phyloP scores from a whole-genome alignment of 352 stramenopile species.

The Pythium diclinum region DNA sequence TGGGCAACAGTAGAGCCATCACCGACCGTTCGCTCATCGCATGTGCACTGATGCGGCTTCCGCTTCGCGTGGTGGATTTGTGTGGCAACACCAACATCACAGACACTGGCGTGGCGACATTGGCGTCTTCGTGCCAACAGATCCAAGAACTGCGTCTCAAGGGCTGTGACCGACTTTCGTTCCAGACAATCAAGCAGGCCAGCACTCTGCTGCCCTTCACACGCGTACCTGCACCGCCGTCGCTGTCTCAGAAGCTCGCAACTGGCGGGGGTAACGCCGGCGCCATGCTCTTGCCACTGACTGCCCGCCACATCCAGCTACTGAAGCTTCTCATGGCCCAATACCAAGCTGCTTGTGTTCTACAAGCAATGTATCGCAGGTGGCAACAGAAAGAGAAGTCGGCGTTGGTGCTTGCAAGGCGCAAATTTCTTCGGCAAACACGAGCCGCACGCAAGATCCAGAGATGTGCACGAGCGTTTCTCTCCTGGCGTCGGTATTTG shows the following conservation, averaged over 20 bases:
- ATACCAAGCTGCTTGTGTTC: constrained; percentile 35
- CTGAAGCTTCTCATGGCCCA: constrained; percentile 31
- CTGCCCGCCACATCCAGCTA: constrained; percentile 35
- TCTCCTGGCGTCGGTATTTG: constrained; percentile 48
- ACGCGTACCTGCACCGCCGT: constrained; percentile 24
- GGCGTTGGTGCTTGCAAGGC: constrained; percentile 37
- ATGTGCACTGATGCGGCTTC: constrained; percentile 39
- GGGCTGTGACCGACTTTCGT: constrained; percentile 59
- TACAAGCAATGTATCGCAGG: constrained; percentile 45
- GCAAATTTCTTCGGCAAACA: constrained; percentile 35
- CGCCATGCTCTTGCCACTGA: constrained; percentile 32
- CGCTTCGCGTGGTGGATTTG: constrained; percentile 47
- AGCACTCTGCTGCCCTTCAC: constrained; percentile 45
- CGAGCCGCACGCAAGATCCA: constrained; percentile 59
- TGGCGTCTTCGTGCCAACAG: constrained; percentile 39
- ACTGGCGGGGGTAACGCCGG: constrained; percentile 33
- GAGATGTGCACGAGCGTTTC: constrained; percentile 36
- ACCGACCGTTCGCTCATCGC: constrained; percentile 48
- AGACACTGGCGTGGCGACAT: constrained; percentile 36
- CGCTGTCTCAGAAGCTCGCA: constrained; percentile 41
- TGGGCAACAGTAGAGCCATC: constrained; percentile 40
- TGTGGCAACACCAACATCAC: constrained; percentile 62
- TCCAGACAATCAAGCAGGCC: constrained; percentile 34
- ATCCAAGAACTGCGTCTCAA: constrained; percentile 59
- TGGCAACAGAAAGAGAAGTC: constrained; percentile 45